Evolutionary conservation across 495 filamentous ascomycete species (phyloP).

Genomic region (Talaromyces proteolyticus): DNA sequence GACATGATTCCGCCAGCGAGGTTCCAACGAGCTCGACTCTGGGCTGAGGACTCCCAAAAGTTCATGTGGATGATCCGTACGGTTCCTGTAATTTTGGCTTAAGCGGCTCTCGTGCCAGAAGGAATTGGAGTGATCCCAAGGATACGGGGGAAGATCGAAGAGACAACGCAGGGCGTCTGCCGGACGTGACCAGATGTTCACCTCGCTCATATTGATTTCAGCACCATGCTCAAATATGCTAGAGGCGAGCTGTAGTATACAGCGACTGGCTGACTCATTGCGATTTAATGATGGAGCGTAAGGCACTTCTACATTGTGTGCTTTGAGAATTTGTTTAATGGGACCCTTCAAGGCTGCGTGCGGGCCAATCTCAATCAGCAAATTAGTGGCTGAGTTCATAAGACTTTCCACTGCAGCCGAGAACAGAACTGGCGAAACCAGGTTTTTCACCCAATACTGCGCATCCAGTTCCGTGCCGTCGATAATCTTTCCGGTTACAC

Average conservation of each 20-base stretch:
- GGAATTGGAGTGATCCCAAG: slow-evolving; percentile 22
- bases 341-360: slow-evolving; percentile 27
- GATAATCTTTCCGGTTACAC: slow-evolving; percentile 12
- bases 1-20: slow-evolving; percentile 12
- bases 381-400: neutral
- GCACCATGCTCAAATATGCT: slow-evolving; percentile 15
- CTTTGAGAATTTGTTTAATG: slow-evolving; percentile 17
- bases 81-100: slow-evolving; percentile 15
- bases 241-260: slow-evolving; percentile 13
- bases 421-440: slow-evolving; percentile 20
- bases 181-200: neutral
- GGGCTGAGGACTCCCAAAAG: slow-evolving; percentile 26
- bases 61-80: slow-evolving; percentile 15
- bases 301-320: neutral
- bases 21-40: slow-evolving; percentile 10
- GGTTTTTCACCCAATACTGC: slow-evolving; percentile 21
- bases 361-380: slow-evolving; percentile 38
- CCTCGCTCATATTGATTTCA: neutral
- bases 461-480: slow-evolving; percentile 4
- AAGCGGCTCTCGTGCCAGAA: slow-evolving; percentile 36
- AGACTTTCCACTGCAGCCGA: slow-evolving; percentile 12
- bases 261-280: too few relatives aligned
- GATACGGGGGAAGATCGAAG: slow-evolving; percentile 34
- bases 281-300: neutral
- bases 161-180: neutral